phyloP scores from a whole-genome alignment of 164 flowering plant genomes.

The Vitis cinerea region DNA sequence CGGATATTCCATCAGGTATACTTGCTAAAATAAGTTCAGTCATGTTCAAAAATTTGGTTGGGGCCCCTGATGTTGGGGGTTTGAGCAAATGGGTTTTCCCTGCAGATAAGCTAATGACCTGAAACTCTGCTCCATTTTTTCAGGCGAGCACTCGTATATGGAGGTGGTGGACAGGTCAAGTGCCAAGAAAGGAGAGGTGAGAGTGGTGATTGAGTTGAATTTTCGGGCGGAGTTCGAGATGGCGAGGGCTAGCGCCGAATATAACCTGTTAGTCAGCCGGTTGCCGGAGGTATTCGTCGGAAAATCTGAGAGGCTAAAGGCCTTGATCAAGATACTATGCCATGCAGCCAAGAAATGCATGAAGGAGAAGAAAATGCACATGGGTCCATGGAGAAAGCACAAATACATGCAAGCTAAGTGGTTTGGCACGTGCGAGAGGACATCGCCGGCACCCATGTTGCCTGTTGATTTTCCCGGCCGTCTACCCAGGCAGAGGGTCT shows the following conservation, averaged over 20 bases:
- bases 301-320: slow-evolving; percentile 54
- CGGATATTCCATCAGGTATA: slow-evolving; percentile 71
- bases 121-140: neutral
- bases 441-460: slow-evolving; percentile 13
- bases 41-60: no score
- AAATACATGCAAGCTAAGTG: slow-evolving; percentile 91
- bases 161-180: slow-evolving; percentile 61
- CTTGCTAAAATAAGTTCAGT: no score
- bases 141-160: slow-evolving; percentile 80
- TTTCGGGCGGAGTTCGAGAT: slow-evolving; percentile 90
- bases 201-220: slow-evolving; percentile 72
- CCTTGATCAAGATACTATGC: slow-evolving; percentile 61
- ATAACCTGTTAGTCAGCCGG: slow-evolving; percentile 46
- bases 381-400: slow-evolving; percentile 92
- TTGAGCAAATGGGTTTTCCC: no score
- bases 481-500: slow-evolving; percentile 36
- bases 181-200: slow-evolving; percentile 46
- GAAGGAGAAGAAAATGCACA: slow-evolving; percentile 90
- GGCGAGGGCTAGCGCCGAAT: slow-evolving; percentile 75
- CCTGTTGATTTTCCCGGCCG: neutral
- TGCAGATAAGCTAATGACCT: no score
- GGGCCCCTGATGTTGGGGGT: no score
- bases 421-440: slow-evolving; percentile 42
- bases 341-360: slow-evolving; percentile 76
- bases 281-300: slow-evolving; percentile 86